Evolutionary conservation across 2,329 filamentous ascomycete species (phyloP).

Genomic region (Bretziella fagacearum): DNA sequence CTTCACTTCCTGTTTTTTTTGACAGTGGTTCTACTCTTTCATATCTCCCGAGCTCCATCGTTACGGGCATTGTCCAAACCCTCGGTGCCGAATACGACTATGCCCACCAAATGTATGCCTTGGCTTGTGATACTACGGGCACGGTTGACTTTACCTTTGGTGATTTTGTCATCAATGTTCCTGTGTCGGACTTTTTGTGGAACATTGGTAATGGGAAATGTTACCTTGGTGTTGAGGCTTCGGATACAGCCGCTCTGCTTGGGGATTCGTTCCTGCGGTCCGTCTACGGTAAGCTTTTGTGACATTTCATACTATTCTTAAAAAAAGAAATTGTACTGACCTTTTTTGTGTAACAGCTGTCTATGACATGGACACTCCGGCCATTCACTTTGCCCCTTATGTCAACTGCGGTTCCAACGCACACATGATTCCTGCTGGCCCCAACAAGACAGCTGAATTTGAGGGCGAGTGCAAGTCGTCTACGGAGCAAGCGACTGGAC

Average conservation of each 20-base stretch:
- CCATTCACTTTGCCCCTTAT: conserved; percentile 19
- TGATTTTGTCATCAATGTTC: conserved; percentile 27
- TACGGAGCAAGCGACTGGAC: neutral
- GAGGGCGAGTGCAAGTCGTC: conserved; percentile 17
- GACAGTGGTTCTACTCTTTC: conserved; percentile 53
- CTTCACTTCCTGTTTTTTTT: conserved; percentile 33
- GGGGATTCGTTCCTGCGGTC: conserved; percentile 30
- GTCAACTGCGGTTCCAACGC: conserved; percentile 18
- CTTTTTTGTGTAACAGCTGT: conserved; percentile 12
- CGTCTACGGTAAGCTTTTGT: conserved; percentile 21
- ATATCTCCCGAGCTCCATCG: conserved; percentile 43
- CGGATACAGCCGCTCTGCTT: conserved; percentile 23
- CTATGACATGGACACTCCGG: conserved; percentile 18
- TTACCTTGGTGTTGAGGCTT: conserved; percentile 30
- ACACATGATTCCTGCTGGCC: conserved; percentile 17
- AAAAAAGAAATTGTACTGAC: neutral
- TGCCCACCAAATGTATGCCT: conserved; percentile 28
- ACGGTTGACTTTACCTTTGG: conserved; percentile 33
- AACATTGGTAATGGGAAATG: conserved; percentile 21
- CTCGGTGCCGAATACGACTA: conserved; percentile 29
- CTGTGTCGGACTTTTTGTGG: conserved; percentile 31
- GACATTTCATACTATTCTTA: neutral
- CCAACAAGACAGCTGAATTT: conserved; percentile 17
- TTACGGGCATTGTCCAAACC: conserved; percentile 27
- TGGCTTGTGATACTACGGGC: conserved; percentile 28